Conservation (phyloP, 1,284 basidiomycete species). For the Microbotryomycetes sp. region DNA sequence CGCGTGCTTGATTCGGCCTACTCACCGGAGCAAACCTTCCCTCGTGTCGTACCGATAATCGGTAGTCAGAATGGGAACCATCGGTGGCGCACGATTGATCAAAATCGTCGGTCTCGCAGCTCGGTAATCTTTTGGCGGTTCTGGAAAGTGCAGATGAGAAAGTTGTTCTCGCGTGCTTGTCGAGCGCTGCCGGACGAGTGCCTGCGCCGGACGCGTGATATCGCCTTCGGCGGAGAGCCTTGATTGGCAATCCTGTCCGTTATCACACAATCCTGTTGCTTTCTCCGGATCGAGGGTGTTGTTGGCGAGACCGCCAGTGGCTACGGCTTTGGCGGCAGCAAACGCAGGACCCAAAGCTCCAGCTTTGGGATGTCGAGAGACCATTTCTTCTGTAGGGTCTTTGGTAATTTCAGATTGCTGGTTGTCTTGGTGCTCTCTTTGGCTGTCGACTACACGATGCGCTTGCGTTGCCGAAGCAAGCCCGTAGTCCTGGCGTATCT, state of each 20-base stretch:
- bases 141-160: conserved; percentile 26
- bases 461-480: neutral
- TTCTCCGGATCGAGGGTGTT: neutral
- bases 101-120: neutral
- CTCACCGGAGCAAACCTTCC: conserved; percentile 43
- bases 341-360: conserved; percentile 9
- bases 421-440: neutral
- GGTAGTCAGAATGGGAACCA: conserved; percentile 50
- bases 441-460: neutral
- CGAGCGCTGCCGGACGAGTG: neutral
- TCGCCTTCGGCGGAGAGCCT: neutral
- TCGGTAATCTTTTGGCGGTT: conserved; percentile 24
- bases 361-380: neutral
- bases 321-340: neutral
- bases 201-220: neutral
- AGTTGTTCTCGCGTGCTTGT: neutral
- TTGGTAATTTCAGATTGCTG: neutral
- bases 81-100: conserved; percentile 28
- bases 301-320: neutral
- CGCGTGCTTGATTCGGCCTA: conserved; percentile 38
- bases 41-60: conserved; percentile 55
- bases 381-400: conserved; percentile 7
- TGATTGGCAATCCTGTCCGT: too few species aligned
- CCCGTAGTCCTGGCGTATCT: neutral
- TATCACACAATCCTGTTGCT: too few species aligned